These are phyloP conservation scores for Lachancea cidri DNA, from an alignment of 805 yeast species.

Conservation along the genomic window DNA sequence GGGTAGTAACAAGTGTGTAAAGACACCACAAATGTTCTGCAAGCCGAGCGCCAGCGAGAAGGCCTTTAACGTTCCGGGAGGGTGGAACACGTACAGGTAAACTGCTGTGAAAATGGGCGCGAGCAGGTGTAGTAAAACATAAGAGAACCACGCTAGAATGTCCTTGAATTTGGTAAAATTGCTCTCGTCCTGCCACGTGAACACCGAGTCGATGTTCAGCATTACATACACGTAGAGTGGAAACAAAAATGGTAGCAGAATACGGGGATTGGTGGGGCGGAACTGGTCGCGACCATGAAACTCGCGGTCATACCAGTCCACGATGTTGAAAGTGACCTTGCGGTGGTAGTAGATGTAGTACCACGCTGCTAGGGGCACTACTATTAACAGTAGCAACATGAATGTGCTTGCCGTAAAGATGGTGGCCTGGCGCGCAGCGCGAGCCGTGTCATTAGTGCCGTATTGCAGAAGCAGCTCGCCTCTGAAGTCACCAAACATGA, in stretches of 20 bases:
- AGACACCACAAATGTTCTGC: slow-evolving; percentile 55
- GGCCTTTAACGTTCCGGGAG: slow-evolving; percentile 54
- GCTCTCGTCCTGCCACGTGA: slow-evolving; percentile 34
- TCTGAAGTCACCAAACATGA: slow-evolving; percentile 30
- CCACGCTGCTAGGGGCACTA: slow-evolving; percentile 26
- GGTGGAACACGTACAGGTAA: slow-evolving; percentile 60
- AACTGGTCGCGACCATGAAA: slow-evolving; percentile 18
- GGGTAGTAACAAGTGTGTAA: slow-evolving; percentile 59
- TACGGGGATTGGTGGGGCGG: slow-evolving; percentile 18
- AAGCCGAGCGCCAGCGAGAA: slow-evolving; percentile 53
- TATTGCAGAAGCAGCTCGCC: slow-evolving; percentile 24
- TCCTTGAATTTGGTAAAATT: slow-evolving; percentile 44
- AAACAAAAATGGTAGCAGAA: slow-evolving; percentile 34
- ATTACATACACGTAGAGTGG: slow-evolving; percentile 38
- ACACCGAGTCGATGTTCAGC: slow-evolving; percentile 41
- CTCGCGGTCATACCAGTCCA: slow-evolving; percentile 23
- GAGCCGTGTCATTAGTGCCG: slow-evolving; percentile 7
- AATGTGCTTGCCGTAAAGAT: slow-evolving; percentile 17
- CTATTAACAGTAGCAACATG: slow-evolving; percentile 9
- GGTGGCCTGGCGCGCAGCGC: slow-evolving; percentile 9
- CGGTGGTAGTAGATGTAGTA: slow-evolving; percentile 23
- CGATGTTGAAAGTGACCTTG: slow-evolving; percentile 16
- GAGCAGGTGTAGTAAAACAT: slow-evolving; percentile 56
- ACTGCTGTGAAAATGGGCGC: slow-evolving; percentile 58
- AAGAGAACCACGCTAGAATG: slow-evolving; percentile 54